Percentiles rank a stretch among this genome's conserved stretches.
These are phyloP conservation scores for Phaeosphaeria sp. DNA, from an alignment of 2,329 filamentous ascomycete genomes.

Conservation along the genomic window DNA sequence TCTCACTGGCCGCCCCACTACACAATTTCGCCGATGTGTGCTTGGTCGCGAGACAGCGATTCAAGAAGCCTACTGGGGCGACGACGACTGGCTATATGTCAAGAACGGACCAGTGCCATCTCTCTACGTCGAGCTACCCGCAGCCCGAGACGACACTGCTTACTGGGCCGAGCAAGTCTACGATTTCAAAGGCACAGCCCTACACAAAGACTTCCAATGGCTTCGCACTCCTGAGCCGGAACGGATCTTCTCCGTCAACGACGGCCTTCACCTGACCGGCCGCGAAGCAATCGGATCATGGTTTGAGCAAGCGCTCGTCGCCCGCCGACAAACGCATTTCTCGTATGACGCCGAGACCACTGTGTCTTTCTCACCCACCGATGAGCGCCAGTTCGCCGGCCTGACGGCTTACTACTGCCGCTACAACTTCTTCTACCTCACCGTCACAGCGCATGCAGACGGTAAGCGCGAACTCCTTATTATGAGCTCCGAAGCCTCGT, in stretches of 20 bases:
- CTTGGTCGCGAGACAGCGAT: conserved; percentile 52
- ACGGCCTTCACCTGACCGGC: conserved; percentile 60
- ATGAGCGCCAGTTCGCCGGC: conserved; percentile 68
- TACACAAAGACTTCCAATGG: conserved; percentile 64
- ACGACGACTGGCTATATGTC: conserved; percentile 68
- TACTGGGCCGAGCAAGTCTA: conserved; percentile 54
- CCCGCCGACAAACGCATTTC: conserved; percentile 64
- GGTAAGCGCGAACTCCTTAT: conserved; percentile 65
- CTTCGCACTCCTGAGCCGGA: conserved; percentile 61
- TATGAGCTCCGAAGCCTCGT: conserved; percentile 63
- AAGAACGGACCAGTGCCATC: conserved; percentile 60
- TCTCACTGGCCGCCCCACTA: conserved; percentile 42
- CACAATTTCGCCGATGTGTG: conserved; percentile 41
- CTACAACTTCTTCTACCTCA: conserved; percentile 70
- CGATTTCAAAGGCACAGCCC: conserved; percentile 53
- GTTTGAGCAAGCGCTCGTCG: conserved; percentile 60
- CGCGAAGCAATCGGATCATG: conserved; percentile 59
- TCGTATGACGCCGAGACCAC: conserved; percentile 66
- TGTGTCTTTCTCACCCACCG: conserved; percentile 60
- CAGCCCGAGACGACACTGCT: conserved; percentile 31
- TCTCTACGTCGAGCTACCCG: conserved; percentile 47
- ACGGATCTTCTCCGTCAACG: conserved; percentile 55
- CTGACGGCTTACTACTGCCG: conserved; percentile 68
- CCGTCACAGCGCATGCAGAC: conserved; percentile 63
- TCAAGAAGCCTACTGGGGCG: conserved; percentile 65